Conservation (phyloP, 1,139 yeast species). For the Suhomyces bribrorum region DNA sequence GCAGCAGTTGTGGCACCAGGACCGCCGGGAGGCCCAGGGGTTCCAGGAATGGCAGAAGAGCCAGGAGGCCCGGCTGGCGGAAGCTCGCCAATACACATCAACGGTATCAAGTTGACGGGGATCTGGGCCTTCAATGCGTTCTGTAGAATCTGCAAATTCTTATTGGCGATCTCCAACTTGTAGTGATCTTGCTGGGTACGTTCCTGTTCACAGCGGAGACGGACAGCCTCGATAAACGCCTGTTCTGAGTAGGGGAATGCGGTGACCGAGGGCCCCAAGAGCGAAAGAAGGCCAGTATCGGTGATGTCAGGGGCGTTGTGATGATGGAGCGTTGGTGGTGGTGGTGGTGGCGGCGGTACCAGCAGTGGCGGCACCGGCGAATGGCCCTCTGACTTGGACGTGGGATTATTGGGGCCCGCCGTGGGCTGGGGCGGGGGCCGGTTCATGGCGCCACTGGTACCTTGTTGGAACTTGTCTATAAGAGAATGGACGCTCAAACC, state of each 20-base stretch:
- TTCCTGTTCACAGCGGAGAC: slow-evolving; percentile 74
- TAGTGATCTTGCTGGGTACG: slow-evolving; percentile 80
- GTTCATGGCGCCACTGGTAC: too few species aligned
- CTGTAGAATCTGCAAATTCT: slow-evolving; percentile 61
- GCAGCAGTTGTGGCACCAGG: too few species aligned
- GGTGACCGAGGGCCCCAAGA: slow-evolving; percentile 55
- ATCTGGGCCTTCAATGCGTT: slow-evolving; percentile 64
- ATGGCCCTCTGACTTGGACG: slow-evolving; percentile 5
- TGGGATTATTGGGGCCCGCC: slow-evolving; percentile 1
- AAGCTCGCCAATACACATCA: slow-evolving; percentile 46
- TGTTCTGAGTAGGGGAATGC: slow-evolving; percentile 65
- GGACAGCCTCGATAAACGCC: slow-evolving; percentile 62
- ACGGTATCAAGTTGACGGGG: slow-evolving; percentile 69
- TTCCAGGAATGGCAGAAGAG: slow-evolving; percentile 2
- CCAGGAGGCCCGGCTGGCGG: slow-evolving; percentile 3
- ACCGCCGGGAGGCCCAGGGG: background rate
- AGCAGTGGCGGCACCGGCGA: slow-evolving; percentile 1
- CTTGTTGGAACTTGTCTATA: slow-evolving; percentile 16
- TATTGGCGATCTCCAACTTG: slow-evolving; percentile 61
- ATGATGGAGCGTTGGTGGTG: background rate
- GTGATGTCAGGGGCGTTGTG: slow-evolving; percentile 8
- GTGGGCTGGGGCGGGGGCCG: slow-evolving; percentile 2
- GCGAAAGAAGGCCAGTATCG: slow-evolving; percentile 27
- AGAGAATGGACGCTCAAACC: slow-evolving; percentile 20
- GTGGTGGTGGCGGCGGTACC: slow-evolving; percentile 1